phyloP scores from a whole-genome alignment of 441 rosid genomes.

The Jatropha podagrica region DNA sequence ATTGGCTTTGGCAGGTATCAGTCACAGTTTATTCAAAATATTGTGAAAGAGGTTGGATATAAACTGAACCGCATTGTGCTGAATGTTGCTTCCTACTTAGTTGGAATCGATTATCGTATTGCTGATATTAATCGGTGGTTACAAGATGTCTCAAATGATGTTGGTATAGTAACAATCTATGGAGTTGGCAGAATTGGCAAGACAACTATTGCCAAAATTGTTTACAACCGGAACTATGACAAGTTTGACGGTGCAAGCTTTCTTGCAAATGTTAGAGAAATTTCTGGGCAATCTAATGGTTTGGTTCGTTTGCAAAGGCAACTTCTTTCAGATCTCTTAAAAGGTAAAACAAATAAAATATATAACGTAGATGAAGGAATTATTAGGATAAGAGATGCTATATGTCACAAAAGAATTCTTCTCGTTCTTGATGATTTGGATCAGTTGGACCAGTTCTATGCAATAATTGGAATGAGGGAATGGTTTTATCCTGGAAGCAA shows the following conservation, averaged over 20 bases:
- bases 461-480: slow-evolving; percentile 13
- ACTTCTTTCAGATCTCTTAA: slow-evolving; percentile 11
- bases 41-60: slow-evolving; percentile 23
- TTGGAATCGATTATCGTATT: slow-evolving; percentile 12
- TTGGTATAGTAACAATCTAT: slow-evolving; percentile 19
- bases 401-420: slow-evolving; percentile 10
- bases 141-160: slow-evolving; percentile 16
- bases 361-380: slow-evolving; percentile 20
- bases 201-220: slow-evolving; percentile 20
- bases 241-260: slow-evolving; percentile 19
- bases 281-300: slow-evolving; percentile 6
- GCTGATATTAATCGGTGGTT: slow-evolving; percentile 12
- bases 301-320: slow-evolving; percentile 16
- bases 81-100: slow-evolving; percentile 17
- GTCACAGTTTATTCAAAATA: slow-evolving; percentile 16
- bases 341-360: slow-evolving; percentile 13
- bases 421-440: slow-evolving; percentile 24
- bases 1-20: slow-evolving; percentile 12
- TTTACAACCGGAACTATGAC: slow-evolving; percentile 19
- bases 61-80: slow-evolving; percentile 18
- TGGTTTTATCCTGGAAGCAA: slow-evolving; percentile 20
- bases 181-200: slow-evolving; percentile 24
- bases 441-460: slow-evolving; percentile 16
- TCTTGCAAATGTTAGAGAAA: slow-evolving; percentile 20
- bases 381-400: slow-evolving; percentile 5